Conservation (phyloP, 1,139 yeast species). For the Protomyces arabidopsidicola region DNA sequence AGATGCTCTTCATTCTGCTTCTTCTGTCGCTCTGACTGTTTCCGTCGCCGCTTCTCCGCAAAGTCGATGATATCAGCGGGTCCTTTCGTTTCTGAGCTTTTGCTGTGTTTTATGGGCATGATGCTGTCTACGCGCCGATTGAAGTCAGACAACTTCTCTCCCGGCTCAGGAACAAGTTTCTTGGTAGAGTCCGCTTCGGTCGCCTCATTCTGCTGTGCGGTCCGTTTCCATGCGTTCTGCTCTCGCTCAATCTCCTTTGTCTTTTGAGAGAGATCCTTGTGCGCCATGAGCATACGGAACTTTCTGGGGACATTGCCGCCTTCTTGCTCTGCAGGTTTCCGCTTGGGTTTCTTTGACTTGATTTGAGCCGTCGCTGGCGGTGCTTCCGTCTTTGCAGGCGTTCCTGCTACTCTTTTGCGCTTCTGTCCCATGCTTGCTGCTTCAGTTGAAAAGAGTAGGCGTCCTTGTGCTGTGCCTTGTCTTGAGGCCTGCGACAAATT, state of each 20-base stretch:
- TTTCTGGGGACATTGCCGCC: constrained; percentile 20
- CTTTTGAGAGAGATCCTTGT: constrained; percentile 6
- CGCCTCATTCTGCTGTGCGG: constrained; percentile 10
- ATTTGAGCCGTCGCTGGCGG: constrained; percentile 7
- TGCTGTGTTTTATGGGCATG: constrained; percentile 23
- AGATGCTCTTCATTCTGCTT: constrained; percentile 25
- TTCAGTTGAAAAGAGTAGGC: background rate
- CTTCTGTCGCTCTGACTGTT: constrained; percentile 21
- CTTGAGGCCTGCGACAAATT: background rate
- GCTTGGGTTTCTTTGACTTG: constrained; percentile 5
- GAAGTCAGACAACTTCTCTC: constrained; percentile 24
- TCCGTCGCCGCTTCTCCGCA: constrained; percentile 20
- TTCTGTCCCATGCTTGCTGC: constrained; percentile 16
- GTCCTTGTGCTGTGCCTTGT: background rate
- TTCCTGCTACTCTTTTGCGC: constrained; percentile 7
- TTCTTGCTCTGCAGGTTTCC: constrained; percentile 14
- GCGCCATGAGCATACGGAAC: constrained; percentile 17
- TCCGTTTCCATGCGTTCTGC: constrained; percentile 16
- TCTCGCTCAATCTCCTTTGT: constrained; percentile 8
- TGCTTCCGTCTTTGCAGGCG: background rate
- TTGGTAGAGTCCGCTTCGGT: background rate
- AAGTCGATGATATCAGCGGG: constrained; percentile 15
- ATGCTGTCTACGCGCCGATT: constrained; percentile 20
- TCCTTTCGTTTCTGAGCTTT: constrained; percentile 7
- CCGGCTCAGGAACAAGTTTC: constrained; percentile 15